These are phyloP conservation scores for Rhodotorula kratochvilovae DNA, from an alignment of 768 basidiomycete genomes.

Conservation along the genomic window DNA sequence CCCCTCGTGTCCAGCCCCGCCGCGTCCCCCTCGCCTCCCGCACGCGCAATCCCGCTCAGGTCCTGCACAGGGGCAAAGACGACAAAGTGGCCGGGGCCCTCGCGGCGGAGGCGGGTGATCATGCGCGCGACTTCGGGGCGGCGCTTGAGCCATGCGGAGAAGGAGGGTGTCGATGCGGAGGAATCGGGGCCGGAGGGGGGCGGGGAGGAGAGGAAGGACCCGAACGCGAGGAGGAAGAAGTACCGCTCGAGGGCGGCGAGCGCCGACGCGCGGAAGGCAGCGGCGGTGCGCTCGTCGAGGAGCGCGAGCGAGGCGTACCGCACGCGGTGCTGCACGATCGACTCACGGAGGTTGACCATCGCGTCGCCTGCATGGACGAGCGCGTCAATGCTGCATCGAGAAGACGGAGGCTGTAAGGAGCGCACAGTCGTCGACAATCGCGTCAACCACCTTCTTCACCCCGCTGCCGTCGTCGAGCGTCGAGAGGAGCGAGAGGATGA, in stretches of 20 bases:
- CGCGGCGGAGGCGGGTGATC: slow-evolving; percentile 42
- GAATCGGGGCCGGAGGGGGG: background rate
- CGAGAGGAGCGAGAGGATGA: slow-evolving; percentile 83
- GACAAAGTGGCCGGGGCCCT: slow-evolving; percentile 61
- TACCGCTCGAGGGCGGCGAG: slow-evolving; percentile 50
- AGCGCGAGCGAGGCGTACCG: slow-evolving; percentile 72
- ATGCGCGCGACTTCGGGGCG: slow-evolving; percentile 81
- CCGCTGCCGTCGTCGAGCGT: slow-evolving; percentile 79
- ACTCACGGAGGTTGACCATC: slow-evolving; percentile 84
- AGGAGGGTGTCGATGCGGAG: slow-evolving; percentile 45
- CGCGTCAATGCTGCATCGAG: background rate
- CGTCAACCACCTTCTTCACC: slow-evolving; percentile 85
- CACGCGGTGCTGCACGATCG: slow-evolving; percentile 73
- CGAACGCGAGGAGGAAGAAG: slow-evolving; percentile 92
- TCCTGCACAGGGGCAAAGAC: slow-evolving; percentile 91
- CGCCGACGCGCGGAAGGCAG: slow-evolving; percentile 21
- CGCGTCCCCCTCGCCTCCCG: background rate
- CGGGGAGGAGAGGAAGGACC: slow-evolving; percentile 65
- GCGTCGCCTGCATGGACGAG: slow-evolving; percentile 66
- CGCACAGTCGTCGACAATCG: slow-evolving; percentile 72
- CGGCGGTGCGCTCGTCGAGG: slow-evolving; percentile 55
- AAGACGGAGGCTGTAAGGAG: slow-evolving; percentile 23
- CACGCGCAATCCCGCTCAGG: slow-evolving; percentile 65
- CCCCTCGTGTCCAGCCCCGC: background rate
- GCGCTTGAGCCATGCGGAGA: slow-evolving; percentile 78